Evolutionary conservation across 2,329 filamentous ascomycete genomes (phyloP), one percentile per base, ranked within the genome.

Genomic region (Pseudocercospora crystallina): DNA sequence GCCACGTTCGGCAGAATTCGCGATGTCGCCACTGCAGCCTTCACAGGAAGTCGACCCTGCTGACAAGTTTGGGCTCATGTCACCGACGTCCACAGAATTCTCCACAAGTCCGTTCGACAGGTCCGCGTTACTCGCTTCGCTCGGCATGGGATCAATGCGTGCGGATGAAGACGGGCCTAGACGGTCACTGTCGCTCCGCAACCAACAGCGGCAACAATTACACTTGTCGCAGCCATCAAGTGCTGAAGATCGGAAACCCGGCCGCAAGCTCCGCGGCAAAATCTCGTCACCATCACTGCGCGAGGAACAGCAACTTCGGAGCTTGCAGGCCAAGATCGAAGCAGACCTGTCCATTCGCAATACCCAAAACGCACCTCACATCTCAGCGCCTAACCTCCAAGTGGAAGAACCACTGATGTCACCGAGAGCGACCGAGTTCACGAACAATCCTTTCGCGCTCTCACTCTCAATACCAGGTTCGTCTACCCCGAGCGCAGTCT

Each of bases 401-500:
- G 42, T 53, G 29, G 58, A 64, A 30, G 79, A 83, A 40, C 75
- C 82, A 10, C 70, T 88, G 8, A 79, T 89, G 76, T 90, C 86
- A 2, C 87, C 88, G 0, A 80, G 87, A 37, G 83, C 77, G 1
- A 84, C 87, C 61, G 82, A 84, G 12, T 90, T 90, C 76, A 89
- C 85, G 2, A 81, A 79, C 54, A 85, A 87, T 54, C 82, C 83
- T 1, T 76, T 87, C 43, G 80, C 82, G 47, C 47, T 64, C 1
- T 63, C 68, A 8, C 26, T 53, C 60, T 42, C 65, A 64, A 40
- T 61, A 47, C 34, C 63, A 62, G 43, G 63, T 15, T 59, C 61
- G 5, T 66, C 61, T 63, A 55, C 26, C 60, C 7, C 20, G 20
- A 26, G 20, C 20, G 20, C 20, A 26, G 20, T 26, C 20, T 26